Base-by-base conservation (phyloP, 352 stramenopile species). In the Discostella stelligera region DNA sequence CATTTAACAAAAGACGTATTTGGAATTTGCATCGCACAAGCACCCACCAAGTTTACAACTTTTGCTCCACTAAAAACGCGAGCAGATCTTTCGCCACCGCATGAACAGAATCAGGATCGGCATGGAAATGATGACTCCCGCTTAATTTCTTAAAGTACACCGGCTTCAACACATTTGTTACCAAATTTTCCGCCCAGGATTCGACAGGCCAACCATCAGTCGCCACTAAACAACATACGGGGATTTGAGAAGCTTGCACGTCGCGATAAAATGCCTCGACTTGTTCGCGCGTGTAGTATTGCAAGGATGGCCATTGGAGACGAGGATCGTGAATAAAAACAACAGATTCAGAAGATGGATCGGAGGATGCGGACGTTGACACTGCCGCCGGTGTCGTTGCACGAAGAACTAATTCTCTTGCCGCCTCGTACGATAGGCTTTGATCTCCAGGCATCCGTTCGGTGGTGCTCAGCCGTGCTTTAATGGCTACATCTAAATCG, bases 121-220 rank as follows among this genome's bases (percentile, higher is more conserved):
- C 79, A 86, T 92, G 87, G 67, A 92, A 91, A 65, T 91, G 84
- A 82, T 92, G 87, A 78, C 73, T 85, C 13, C 87, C 87, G 16
- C 69, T 76, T 32, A 92, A 73, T 30, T 53, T 81, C 52, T 79
- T 50, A 0, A 76, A n/a, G n/a, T 63, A 49, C 11, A 37, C 20
- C 18, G 84, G 82, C 44, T 80, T 49, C 14, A 92, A 59, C 16
- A 81, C 53, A 23, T 84, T 52, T 44, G 44, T 61, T 2, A 81
- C 59, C 18, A 55, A 16, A 39, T 75, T 21, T 27, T 59, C 27
- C 8, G 27, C 11, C 52, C 77, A 74, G 3, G 64, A 30, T 20
- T 81, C 64, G 52, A 84, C 79, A 0, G 87, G 82, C 80, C 81
- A 84, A 21, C 87, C 87, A 68, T 91, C 78, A 18, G 89, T 46